Conservation (phyloP, 1,284 basidiomycete genomes). For the Rhodotorula sp. region DNA sequence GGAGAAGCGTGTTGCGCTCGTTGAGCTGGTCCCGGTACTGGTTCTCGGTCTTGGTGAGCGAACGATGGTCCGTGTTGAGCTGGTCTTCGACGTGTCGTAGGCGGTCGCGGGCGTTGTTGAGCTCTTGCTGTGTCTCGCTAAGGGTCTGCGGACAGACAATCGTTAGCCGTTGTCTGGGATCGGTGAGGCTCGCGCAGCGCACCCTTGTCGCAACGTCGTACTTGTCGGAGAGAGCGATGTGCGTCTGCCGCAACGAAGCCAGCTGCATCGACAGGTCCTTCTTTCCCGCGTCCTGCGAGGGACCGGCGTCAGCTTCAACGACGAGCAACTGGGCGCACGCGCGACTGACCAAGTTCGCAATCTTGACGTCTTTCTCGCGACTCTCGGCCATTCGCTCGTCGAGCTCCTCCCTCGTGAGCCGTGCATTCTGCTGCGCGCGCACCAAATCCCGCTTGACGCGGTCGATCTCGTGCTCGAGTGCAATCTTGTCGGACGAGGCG, state of each 20-base stretch:
- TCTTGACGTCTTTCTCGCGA: conserved; percentile 64
- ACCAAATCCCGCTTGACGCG: conserved; percentile 79
- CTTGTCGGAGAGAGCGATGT: conserved; percentile 79
- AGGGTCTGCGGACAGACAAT: conserved; percentile 25
- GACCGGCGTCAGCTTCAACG: not conserved
- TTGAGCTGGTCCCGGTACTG: conserved; percentile 85
- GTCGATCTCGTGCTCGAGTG: conserved; percentile 86
- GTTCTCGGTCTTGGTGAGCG: conserved; percentile 66
- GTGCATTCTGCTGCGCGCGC: conserved; percentile 74
- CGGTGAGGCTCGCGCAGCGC: too few species aligned
- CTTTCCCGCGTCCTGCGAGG: conserved; percentile 63
- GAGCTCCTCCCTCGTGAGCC: conserved; percentile 68
- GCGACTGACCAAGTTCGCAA: conserved; percentile 64
- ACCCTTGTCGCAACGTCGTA: conserved; percentile 65
- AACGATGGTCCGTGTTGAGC: conserved; percentile 77
- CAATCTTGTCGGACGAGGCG: conserved; percentile 77
- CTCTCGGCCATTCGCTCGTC: conserved; percentile 63
- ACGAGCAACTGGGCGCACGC: not conserved
- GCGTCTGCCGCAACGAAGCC: conserved; percentile 75
- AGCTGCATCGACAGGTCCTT: conserved; percentile 72
- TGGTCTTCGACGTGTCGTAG: conserved; percentile 75
- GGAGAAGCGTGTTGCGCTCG: conserved; percentile 83
- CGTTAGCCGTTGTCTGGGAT: too few species aligned
- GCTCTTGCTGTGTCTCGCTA: conserved; percentile 51
- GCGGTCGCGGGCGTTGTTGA: conserved; percentile 65